These are phyloP conservation scores for Monosporascus ibericus DNA, from an alignment of 2,329 filamentous ascomycete species.

Conservation along the genomic window DNA sequence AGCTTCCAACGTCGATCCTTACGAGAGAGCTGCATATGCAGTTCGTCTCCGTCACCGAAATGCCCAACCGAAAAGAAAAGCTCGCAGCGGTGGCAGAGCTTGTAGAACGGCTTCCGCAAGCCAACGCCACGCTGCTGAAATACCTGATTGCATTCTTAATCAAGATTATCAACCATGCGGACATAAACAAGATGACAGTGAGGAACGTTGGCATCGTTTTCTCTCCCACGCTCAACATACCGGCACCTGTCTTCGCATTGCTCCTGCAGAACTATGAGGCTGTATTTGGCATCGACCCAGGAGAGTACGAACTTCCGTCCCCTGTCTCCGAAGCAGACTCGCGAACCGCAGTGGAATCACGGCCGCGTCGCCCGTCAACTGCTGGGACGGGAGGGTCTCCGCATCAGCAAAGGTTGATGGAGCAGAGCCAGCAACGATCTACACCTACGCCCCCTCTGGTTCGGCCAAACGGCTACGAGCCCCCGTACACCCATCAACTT, in stretches of 20 bases:
- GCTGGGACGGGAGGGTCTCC: slow-evolving; percentile 44
- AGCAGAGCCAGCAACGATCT: slow-evolving; percentile 31
- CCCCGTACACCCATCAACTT: slow-evolving; percentile 34
- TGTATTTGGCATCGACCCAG: slow-evolving; percentile 72
- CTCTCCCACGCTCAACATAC: slow-evolving; percentile 93
- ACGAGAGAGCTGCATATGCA: slow-evolving; percentile 86
- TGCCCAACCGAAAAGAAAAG: slow-evolving; percentile 70
- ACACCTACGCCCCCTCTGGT: slow-evolving; percentile 47
- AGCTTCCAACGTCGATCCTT: slow-evolving; percentile 84
- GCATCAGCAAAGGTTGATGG: slow-evolving; percentile 43
- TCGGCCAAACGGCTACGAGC: slow-evolving; percentile 36
- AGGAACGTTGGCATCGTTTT: slow-evolving; percentile 98
- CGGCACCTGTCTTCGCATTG: slow-evolving; percentile 86
- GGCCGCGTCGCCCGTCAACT: slow-evolving; percentile 43
- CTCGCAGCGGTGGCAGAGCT: slow-evolving; percentile 69
- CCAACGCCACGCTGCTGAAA: slow-evolving; percentile 75
- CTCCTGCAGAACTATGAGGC: slow-evolving; percentile 85
- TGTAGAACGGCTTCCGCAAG: slow-evolving; percentile 70
- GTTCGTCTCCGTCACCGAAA: slow-evolving; percentile 78
- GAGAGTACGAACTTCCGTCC: slow-evolving; percentile 54
- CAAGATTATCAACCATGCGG: slow-evolving; percentile 83
- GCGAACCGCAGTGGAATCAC: slow-evolving; percentile 20
- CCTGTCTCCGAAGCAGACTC: slow-evolving; percentile 34
- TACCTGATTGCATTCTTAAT: slow-evolving; percentile 86
- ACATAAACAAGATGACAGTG: slow-evolving; percentile 96